Percentiles rank a stretch among this genome's conserved stretches.
These are phyloP conservation scores for Monosporascus ibericus DNA, from an alignment of 2,329 filamentous ascomycete genomes.

Conservation along the genomic window DNA sequence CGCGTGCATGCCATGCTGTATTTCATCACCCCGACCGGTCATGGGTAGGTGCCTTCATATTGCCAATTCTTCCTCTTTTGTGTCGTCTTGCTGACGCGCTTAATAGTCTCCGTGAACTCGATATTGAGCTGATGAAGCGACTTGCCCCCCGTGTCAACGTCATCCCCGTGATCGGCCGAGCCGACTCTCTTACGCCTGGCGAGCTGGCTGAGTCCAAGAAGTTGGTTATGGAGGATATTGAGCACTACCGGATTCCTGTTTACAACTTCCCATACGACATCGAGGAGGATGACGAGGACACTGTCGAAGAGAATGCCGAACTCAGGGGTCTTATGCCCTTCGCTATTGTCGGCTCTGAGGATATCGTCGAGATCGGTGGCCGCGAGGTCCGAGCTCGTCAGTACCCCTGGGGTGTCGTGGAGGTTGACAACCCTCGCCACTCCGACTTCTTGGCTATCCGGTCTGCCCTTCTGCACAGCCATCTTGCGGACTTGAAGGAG, in stretches of 20 bases:
- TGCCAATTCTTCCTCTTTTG: neutral
- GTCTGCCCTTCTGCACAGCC: slow-evolving; percentile 93
- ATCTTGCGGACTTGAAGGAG: slow-evolving; percentile 97
- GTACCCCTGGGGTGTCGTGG: slow-evolving; percentile 98
- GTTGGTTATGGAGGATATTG: slow-evolving; percentile 99
- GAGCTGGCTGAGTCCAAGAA: slow-evolving; percentile 99
- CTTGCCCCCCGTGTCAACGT: slow-evolving; percentile 97
- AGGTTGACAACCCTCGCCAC: slow-evolving; percentile 98
- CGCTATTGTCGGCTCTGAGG: slow-evolving; percentile 96
- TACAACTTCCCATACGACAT: slow-evolving; percentile 99
- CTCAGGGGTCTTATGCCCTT: slow-evolving; percentile 97
- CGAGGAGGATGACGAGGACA: slow-evolving; percentile 98
- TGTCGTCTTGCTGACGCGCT: slow-evolving; percentile 9
- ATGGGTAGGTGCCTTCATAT: slow-evolving; percentile 58
- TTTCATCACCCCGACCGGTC: slow-evolving; percentile 97
- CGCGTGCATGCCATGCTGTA: slow-evolving; percentile 97
- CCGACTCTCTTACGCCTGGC: slow-evolving; percentile 91
- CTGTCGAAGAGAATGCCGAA: slow-evolving; percentile 97
- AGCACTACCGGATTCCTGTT: slow-evolving; percentile 98
- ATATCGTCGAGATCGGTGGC: slow-evolving; percentile 88
- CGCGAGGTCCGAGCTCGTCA: slow-evolving; percentile 89
- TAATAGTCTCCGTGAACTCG: slow-evolving; percentile 85
- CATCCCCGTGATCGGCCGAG: slow-evolving; percentile 97
- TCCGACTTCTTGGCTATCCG: slow-evolving; percentile 97
- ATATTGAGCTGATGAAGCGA: slow-evolving; percentile 99